Evolutionary conservation across 768 basidiomycete species (phyloP).

Genomic region (Suillus brevipes): DNA sequence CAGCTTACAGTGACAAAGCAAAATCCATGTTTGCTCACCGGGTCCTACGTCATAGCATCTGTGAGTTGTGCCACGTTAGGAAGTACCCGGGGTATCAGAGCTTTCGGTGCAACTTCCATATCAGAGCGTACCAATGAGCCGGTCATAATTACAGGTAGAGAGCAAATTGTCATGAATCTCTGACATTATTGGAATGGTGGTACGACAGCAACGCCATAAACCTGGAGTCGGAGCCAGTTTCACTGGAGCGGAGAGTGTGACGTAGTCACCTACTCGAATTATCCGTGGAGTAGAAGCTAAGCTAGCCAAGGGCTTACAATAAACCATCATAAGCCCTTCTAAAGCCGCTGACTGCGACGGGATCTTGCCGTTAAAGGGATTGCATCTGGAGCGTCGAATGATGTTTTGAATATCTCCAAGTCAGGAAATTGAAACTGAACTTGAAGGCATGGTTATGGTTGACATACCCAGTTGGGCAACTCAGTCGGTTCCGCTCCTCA

Average conservation of each 20-base stretch:
- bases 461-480: not conserved
- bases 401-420: not conserved
- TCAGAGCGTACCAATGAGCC: not conserved
- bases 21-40: not conserved
- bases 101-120: not conserved
- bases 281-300: not conserved
- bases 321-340: not conserved
- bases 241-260: not conserved
- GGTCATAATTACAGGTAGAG: not conserved
- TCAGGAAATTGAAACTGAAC: not conserved
- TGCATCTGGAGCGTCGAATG: not conserved
- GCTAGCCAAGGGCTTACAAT: not conserved
- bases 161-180: not conserved
- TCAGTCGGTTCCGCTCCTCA: conserved; percentile 1
- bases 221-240: not conserved
- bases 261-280: not conserved
- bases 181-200: not conserved
- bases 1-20: not conserved
- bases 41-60: not conserved
- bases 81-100: not conserved
- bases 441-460: not conserved
- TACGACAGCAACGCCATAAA: not conserved
- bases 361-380: not conserved
- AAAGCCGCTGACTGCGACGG: not conserved
- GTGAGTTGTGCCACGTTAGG: not conserved